These are phyloP conservation scores for Nothophoma quercina DNA, from an alignment of 2,329 filamentous ascomycete genomes.

Conservation along the genomic window DNA sequence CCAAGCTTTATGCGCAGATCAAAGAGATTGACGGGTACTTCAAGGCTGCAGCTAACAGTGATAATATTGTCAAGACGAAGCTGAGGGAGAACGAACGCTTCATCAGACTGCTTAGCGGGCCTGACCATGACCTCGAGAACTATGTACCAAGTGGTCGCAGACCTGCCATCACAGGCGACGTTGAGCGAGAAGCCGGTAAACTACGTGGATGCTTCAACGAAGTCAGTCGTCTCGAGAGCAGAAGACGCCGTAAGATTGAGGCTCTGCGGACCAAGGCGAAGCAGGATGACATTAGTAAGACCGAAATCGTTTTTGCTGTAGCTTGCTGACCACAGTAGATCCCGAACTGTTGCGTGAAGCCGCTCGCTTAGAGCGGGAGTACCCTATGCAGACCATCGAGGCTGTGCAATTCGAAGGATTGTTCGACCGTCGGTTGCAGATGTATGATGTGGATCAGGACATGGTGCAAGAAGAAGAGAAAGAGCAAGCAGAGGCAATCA, in stretches of 20 bases:
- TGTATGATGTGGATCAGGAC: constrained; percentile 81
- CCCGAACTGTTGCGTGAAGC: constrained; percentile 83
- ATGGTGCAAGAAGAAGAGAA: constrained; percentile 73
- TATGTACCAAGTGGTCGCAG: constrained; percentile 87
- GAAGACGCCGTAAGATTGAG: constrained; percentile 81
- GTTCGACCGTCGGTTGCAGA: constrained; percentile 81
- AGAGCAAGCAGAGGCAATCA: constrained; percentile 77
- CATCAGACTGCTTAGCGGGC: constrained; percentile 77
- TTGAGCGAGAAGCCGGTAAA: constrained; percentile 80
- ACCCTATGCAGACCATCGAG: constrained; percentile 82
- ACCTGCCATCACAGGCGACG: constrained; percentile 77
- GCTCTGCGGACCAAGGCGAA: constrained; percentile 79
- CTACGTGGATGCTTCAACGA: constrained; percentile 86
- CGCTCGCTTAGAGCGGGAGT: constrained; percentile 82
- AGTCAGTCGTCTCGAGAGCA: constrained; percentile 80
- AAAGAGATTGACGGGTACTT: constrained; percentile 88
- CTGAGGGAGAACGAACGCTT: constrained; percentile 77
- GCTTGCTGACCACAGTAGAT: constrained; percentile 55
- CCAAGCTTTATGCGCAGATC: constrained; percentile 76
- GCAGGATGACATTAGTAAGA: constrained; percentile 81
- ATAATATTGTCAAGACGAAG: constrained; percentile 78
- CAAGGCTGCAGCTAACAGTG: constrained; percentile 71
- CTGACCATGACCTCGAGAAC: constrained; percentile 82
- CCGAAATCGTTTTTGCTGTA: constrained; percentile 6
- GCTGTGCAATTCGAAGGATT: constrained; percentile 91